A percentile compares a stretch with the other conserved stretches of the same genome.
These are phyloP conservation scores for Cryphonectria japonica DNA, from an alignment of 2,329 filamentous ascomycete species.

Conservation along the genomic window DNA sequence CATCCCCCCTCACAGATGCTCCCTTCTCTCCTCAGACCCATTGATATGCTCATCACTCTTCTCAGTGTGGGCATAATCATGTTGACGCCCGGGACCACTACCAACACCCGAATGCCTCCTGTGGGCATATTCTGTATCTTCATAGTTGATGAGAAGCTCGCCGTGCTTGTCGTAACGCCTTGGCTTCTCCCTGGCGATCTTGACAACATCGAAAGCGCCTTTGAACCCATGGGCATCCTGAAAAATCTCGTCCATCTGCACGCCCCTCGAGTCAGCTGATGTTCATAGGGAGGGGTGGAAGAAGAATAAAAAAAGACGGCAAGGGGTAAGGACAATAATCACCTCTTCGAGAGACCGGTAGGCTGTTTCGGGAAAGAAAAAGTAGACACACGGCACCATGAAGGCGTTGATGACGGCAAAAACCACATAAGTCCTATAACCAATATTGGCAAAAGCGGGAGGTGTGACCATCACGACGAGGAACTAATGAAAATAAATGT, in stretches of 20 bases:
- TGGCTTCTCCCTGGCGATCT: conserved; percentile 52
- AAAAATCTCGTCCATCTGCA: conserved; percentile 64
- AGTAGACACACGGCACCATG: conserved; percentile 61
- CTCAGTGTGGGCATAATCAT: not conserved
- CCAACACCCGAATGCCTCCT: conserved; percentile 3
- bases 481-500: conserved; percentile 58
- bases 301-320: too few species aligned
- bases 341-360: conserved; percentile 68
- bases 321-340: not conserved
- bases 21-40: conserved; percentile 17
- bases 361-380: conserved; percentile 68
- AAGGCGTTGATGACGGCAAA: conserved; percentile 68
- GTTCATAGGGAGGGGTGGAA: not conserved
- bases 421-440: conserved; percentile 65
- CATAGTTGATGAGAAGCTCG: conserved; percentile 55
- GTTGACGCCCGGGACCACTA: not conserved
- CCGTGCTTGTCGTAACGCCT: conserved; percentile 62
- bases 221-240: conserved; percentile 53
- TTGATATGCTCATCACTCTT: not conserved
- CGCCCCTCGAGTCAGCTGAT: not conserved
- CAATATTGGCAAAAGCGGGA: conserved; percentile 59
- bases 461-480: conserved; percentile 67
- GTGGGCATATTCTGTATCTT: conserved; percentile 38
- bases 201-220: conserved; percentile 47
- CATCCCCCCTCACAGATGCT: not conserved